Percentiles rank a stretch among this genome's conserved stretches.
These are phyloP conservation scores for Conringia planisiliqua DNA, from an alignment of 345 rosid species.

Conservation along the genomic window DNA sequence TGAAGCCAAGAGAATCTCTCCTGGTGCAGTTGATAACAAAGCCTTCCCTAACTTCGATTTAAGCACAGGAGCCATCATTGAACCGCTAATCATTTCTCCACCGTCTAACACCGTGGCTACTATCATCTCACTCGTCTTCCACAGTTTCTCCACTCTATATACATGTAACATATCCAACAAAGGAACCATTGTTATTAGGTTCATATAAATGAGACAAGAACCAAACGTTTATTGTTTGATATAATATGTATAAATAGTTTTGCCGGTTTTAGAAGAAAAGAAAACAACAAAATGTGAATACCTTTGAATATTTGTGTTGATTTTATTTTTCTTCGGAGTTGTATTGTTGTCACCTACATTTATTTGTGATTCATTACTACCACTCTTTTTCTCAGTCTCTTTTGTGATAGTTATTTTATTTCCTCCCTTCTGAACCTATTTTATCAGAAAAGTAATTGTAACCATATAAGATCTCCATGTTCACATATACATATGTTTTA, in stretches of 20 bases:
- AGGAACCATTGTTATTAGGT: background rate
- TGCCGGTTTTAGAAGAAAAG: background rate
- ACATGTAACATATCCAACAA: too few relatives aligned
- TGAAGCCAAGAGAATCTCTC: slow-evolving; percentile 68
- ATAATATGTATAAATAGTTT: background rate
- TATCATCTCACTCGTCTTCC: slow-evolving; percentile 54
- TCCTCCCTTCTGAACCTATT: slow-evolving; percentile 62
- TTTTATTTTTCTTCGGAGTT: slow-evolving; percentile 40
- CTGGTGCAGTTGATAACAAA: slow-evolving; percentile 62
- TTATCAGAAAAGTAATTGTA: background rate
- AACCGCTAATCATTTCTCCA: slow-evolving; percentile 46
- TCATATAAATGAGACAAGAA: background rate
- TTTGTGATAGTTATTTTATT: slow-evolving; percentile 43
- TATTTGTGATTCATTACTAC: slow-evolving; percentile 18
- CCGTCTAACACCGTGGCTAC: slow-evolving; percentile 33
- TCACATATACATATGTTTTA: background rate
- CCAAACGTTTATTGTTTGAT: background rate
- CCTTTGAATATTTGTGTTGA: slow-evolving; percentile 68
- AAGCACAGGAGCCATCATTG: slow-evolving; percentile 54
- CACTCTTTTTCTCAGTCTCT: slow-evolving; percentile 39
- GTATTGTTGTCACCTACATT: slow-evolving; percentile 28
- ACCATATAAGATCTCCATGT: background rate
- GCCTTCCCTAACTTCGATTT: slow-evolving; percentile 66
- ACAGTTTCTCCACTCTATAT: slow-evolving; percentile 54
- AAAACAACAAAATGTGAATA: slow-evolving; percentile 18